Conservation (phyloP, 805 yeast species). For the Suhomyces pyralidae region DNA sequence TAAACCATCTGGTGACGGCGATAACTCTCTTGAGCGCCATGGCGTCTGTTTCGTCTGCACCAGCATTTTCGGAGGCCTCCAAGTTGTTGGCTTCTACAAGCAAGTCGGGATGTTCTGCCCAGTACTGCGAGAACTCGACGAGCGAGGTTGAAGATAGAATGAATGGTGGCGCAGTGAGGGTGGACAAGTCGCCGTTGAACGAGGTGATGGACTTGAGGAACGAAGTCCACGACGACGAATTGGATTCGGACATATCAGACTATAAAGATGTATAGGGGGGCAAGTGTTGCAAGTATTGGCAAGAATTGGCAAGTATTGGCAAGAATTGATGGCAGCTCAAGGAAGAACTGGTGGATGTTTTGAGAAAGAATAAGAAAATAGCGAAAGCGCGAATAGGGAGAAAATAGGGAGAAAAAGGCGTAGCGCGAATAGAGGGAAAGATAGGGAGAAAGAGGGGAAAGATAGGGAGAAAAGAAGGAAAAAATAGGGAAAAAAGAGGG, state of each 20-base stretch:
- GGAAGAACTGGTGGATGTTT: too few species aligned
- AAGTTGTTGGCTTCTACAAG: slow-evolving; percentile 68
- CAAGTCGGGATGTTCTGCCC: slow-evolving; percentile 91
- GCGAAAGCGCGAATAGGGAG: too few species aligned
- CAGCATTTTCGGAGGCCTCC: slow-evolving; percentile 37
- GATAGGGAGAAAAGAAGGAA: too few species aligned
- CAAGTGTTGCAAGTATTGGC: too few species aligned
- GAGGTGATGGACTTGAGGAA: slow-evolving; percentile 88
- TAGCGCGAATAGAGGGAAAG: too few species aligned
- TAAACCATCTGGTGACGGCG: slow-evolving; percentile 87
- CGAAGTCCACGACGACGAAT: slow-evolving; percentile 71
- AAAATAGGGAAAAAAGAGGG: too few species aligned
- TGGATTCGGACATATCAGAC: neutral
- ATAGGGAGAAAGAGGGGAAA: too few species aligned
- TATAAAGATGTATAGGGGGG: too few species aligned
- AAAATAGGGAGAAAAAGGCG: too few species aligned
- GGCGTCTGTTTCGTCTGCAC: slow-evolving; percentile 33
- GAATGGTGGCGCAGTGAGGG: slow-evolving; percentile 96
- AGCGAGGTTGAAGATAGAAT: slow-evolving; percentile 87
- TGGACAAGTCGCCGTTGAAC: slow-evolving; percentile 89
- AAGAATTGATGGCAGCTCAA: too few species aligned
- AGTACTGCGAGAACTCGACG: slow-evolving; percentile 89
- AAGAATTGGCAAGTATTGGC: too few species aligned
- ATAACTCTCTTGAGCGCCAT: slow-evolving; percentile 63
- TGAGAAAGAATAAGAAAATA: too few species aligned